Base-by-base conservation (phyloP, 768 basidiomycete genomes). In the Obba rivulosa region DNA sequence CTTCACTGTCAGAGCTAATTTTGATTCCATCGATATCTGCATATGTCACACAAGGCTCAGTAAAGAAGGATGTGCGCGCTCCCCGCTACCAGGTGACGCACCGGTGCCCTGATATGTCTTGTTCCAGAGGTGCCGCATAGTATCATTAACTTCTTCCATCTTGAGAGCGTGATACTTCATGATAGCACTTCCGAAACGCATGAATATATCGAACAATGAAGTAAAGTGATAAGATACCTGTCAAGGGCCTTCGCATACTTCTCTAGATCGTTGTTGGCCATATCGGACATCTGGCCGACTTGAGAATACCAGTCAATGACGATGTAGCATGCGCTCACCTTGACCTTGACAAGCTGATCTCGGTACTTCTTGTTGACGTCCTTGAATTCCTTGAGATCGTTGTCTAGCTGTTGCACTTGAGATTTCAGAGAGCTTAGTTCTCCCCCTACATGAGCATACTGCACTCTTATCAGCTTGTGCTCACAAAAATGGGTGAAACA, bases 111-210 rank as follows among this genome's bases (percentile, higher is more conserved):
- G 95, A 67, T 99, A 99, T 0, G 94, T 98, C 70, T 92, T 95
- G 64, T 92, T 95, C 96, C 96, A 99, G 3, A 98, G 66, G 61
- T 96, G 92, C 41, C 86, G 86, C 82, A 98, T 95, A 13, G 86
- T 94, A 59, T 96, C 93, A 61, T 99, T 99, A 59, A 99, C 93
- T 72, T 99, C 96, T 66, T 94, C 92, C 96, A 98, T 96, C 70
- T 99, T 99, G 58, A 96, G 75, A 13, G 83, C 72, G 61, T 99
- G 96, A 60, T 97, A 99, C 66, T 91, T 92, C 91, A 99, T 96
- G 65, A 99, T 98, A 36, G 94, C 96, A 56, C 95, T 97, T 49
- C 2, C 49, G 53, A 13, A 18, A 45, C 35, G 36, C 28, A 52
- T 68, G 44, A 62, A 51, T 42, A 17, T 44, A 25, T n/a, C 4